Base-by-base conservation (phyloP, 345 rosid genomes). In the Carallia pectinifolia region DNA sequence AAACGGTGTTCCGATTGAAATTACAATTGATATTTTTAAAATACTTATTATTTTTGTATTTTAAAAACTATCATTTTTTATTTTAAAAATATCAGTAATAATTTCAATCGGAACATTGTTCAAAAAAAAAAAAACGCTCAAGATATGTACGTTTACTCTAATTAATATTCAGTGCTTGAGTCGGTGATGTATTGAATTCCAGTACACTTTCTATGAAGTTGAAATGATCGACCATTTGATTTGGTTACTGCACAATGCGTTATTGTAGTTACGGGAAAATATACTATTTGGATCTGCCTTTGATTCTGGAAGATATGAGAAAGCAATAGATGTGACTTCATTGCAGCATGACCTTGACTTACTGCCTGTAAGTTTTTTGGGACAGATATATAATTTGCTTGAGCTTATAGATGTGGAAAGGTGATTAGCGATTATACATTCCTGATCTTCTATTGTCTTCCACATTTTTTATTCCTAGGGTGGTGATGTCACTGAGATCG, bases 401-500 rank as follows among this genome's bases (percentile, higher is more conserved):
- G 62, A 48, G 70, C 34, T 75, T 61, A 61, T 48, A 63, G 70
- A 66, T 71, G n/a, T 31, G 66, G 47, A 36, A 55, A 71, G 0
- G 18, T 39, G 54, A 60, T 54, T 68, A 33, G 19, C 33, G n/a
- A 30, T 66, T 66, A 13, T 37, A 6, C 59, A 34, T 60, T 63
- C 63, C 70, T 68, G 60, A 69, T 65, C 71, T 77, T 64, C 55
- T 75, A 68, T 8, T 53, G 56, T 69, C 6, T 66, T 40, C 75
- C 56, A 53, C 74, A 29, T 81, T 66, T 75, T 44, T 83, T 69
- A 71, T 75, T 81, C 62, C 44, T 71, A 95, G 99, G 99, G 99
- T 34, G 98, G 97, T 78, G 99, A 95, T 87, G 90, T 95, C 56
- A 95, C 99, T 5, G 99, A 95, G 94, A 95, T 95, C 80, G 99